Evolutionary conservation across 345 rosid species (phyloP), one percentile per base, ranked within the genome.

Genomic region (Hevea brasiliensis): DNA sequence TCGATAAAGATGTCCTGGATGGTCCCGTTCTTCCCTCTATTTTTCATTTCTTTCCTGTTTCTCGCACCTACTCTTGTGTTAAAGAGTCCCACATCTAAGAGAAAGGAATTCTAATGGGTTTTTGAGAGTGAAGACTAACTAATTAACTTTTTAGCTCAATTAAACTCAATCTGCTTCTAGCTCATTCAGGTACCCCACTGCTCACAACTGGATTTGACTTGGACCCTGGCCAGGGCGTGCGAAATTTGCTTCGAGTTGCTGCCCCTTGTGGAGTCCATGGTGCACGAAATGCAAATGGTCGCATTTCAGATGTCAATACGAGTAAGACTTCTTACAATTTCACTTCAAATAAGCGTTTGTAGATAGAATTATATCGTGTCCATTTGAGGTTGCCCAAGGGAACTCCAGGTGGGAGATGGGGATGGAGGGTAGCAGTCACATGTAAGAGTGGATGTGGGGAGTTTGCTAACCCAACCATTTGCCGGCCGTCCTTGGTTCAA

Each of bases 401-500:
- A 94, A 76, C 98, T 94, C 74, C 98, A 94, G 66, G 92, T 92
- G 74, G 81, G 85, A 56, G 87, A 87, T n/a, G 85, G 85, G n/a
- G 87, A 78, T 26, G 67, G 62, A 18, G 73, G 41, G 86, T 73
- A 64, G 92, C 86, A 56, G 87, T 92, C 1, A 97, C 88, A 14
- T 88, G 98, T 79, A 92, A 83, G 85, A 92, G 98, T 32, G 97
- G 94, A 6, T 94, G 98, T 69, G 94, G 98, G 35, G 85, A 87
- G 74, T 95, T 90, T 76, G 99, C 97, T 29, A 90, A 89, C 80
- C 94, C 96, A 8, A 87, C 81, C 42, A 85, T 97, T 29, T 92
- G 94, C 61, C 75, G 72, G 8, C 97, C 97, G 5, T 86, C 98
- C 20, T 84, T 17, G 89, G 89, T 74, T 90, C 98, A 10, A 57